phyloP scores from a whole-genome alignment of 495 filamentous ascomycete species.

The Filosporella fistucella region DNA sequence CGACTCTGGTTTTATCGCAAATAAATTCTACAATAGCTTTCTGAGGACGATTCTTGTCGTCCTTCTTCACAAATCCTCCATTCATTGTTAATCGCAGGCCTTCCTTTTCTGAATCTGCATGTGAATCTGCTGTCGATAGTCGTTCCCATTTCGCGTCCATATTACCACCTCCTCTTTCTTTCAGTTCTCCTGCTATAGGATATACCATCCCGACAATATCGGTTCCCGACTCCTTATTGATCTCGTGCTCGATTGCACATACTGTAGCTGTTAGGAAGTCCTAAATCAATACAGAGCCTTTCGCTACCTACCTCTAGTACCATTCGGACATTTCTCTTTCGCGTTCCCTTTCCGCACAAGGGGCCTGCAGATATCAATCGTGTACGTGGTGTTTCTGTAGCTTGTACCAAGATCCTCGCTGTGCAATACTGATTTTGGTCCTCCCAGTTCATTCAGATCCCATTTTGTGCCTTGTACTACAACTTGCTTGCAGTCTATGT shows the following conservation, averaged over 20 bases:
- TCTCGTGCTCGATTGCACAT: constrained; percentile 67
- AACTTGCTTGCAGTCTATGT: constrained; percentile 61
- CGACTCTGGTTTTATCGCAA: constrained; percentile 65
- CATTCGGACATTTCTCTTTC: constrained; percentile 55
- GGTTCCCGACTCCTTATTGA: constrained; percentile 35
- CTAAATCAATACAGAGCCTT: not conserved
- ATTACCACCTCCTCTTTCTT: constrained; percentile 41
- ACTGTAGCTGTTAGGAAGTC: constrained; percentile 39
- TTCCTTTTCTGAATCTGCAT: constrained; percentile 55
- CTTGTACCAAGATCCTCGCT: constrained; percentile 38
- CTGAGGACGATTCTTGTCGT: constrained; percentile 44
- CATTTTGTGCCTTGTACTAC: constrained; percentile 53
- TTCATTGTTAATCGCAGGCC: constrained; percentile 67
- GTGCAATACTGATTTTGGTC: constrained; percentile 70
- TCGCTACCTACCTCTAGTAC: constrained; percentile 51
- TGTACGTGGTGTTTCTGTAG: constrained; percentile 72
- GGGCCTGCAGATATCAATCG: constrained; percentile 75
- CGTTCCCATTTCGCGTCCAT: constrained; percentile 59
- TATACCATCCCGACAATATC: constrained; percentile 45
- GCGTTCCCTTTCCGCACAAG: constrained; percentile 46
- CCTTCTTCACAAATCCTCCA: constrained; percentile 56
- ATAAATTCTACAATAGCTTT: constrained; percentile 77
- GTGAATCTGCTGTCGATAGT: constrained; percentile 51
- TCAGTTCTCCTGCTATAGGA: constrained; percentile 70
- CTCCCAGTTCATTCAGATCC: constrained; percentile 60